Percentiles rank a stretch among this genome's conserved stretches.
Conservation (phyloP, 352 stramenopile genomes). For the Phytophthora litchii region DNA sequence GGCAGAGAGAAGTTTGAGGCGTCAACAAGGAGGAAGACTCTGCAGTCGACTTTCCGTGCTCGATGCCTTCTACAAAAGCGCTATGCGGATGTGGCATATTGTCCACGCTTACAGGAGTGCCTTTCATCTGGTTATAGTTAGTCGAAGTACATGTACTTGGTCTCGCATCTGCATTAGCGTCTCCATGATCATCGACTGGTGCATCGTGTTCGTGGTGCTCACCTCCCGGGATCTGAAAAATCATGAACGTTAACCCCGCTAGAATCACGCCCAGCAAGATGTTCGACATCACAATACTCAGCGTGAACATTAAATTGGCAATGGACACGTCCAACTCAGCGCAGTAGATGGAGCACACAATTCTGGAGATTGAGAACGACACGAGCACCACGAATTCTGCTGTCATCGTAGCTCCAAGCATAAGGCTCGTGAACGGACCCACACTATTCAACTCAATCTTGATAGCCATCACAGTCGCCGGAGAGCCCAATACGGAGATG, state of each 20-base stretch:
- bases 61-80: neutral
- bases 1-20: conserved; percentile 31
- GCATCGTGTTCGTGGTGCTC: conserved; percentile 7
- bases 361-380: conserved; percentile 66
- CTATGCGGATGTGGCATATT: conserved; percentile 10
- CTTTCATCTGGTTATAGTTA: conserved; percentile 28
- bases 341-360: conserved; percentile 69
- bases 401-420: conserved; percentile 71
- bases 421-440: conserved; percentile 73
- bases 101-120: conserved; percentile 5
- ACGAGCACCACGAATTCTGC: conserved; percentile 76
- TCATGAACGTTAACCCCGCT: conserved; percentile 45
- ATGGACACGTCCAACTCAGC: conserved; percentile 57
- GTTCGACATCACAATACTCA: conserved; percentile 59
- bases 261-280: conserved; percentile 52
- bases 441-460: conserved; percentile 80
- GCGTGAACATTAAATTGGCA: conserved; percentile 57
- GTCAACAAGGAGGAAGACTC: conserved; percentile 10
- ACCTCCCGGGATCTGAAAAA: conserved; percentile 57
- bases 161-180: neutral
- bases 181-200: neutral
- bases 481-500: conserved; percentile 67
- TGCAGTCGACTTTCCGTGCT: neutral
- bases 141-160: neutral
- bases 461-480: conserved; percentile 76